phyloP scores from a whole-genome alignment of 2,329 filamentous ascomycete species.

The Torrubiella hemipterigena region DNA sequence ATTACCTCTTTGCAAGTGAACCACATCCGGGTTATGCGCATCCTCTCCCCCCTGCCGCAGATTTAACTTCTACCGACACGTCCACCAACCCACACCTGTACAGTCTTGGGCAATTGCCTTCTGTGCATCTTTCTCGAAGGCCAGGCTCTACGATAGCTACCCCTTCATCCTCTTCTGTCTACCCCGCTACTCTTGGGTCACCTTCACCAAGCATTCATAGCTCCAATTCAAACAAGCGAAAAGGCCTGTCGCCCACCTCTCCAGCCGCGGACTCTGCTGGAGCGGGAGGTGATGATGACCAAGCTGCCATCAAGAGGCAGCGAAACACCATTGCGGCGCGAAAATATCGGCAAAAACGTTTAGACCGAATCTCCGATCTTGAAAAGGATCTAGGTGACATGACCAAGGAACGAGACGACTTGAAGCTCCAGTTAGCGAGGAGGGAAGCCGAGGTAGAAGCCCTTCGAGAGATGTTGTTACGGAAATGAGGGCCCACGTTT shows the following conservation, averaged over 20 bases:
- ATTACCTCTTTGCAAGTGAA: no score
- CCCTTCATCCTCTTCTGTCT: background rate
- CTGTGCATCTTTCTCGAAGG: no score
- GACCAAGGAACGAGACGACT: constrained; percentile 49
- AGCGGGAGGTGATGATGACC: constrained; percentile 13
- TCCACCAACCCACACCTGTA: no score
- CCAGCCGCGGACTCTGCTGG: constrained; percentile 11
- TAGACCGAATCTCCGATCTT: constrained; percentile 52
- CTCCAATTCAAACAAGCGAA: background rate
- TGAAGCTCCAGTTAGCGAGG: constrained; percentile 49
- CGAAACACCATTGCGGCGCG: constrained; percentile 61
- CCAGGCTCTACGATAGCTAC: background rate
- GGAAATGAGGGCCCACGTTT: no score
- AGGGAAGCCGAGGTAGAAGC: constrained; percentile 54
- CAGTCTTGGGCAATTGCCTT: no score
- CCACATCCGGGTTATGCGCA: no score
- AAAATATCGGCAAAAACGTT: constrained; percentile 58
- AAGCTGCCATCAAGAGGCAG: constrained; percentile 41
- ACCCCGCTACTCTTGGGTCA: background rate
- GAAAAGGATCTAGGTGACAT: constrained; percentile 47
- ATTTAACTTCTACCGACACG: no score
- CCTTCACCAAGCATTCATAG: background rate
- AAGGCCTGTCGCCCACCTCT: background rate
- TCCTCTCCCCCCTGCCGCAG: no score
- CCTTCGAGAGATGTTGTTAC: constrained; percentile 36